These are phyloP conservation scores for Prunus davidiana DNA, from an alignment of 306 rosid species.

Conservation along the genomic window DNA sequence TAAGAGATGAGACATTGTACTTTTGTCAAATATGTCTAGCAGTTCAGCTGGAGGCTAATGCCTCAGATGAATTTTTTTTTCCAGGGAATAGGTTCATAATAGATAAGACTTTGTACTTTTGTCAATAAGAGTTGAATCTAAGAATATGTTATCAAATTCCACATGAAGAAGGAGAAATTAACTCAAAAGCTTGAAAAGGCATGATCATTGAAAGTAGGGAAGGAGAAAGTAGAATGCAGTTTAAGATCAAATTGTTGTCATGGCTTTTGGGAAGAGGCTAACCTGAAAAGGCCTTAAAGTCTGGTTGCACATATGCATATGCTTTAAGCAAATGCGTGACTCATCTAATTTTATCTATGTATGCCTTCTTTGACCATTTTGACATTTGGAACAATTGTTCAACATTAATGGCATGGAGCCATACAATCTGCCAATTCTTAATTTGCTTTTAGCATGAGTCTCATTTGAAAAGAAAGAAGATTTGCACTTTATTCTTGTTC, in stretches of 20 bases:
- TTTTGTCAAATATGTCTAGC: neutral
- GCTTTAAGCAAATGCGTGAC: neutral
- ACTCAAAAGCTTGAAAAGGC: neutral
- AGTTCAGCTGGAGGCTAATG: neutral
- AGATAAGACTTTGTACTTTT: neutral
- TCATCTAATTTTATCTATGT: neutral
- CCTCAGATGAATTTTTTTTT: neutral
- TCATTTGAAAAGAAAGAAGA: neutral
- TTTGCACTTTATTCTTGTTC: neutral
- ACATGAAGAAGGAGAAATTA: neutral
- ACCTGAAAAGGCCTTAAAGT: neutral
- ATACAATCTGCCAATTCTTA: neutral
- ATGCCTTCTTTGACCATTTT: neutral
- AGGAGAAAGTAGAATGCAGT: neutral
- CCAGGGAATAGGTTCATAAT: neutral
- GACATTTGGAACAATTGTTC: neutral
- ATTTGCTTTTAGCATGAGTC: neutral
- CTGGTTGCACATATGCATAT: neutral
- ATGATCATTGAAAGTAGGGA: neutral
- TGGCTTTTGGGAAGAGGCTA: neutral
- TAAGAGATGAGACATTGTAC: neutral
- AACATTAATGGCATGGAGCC: neutral
- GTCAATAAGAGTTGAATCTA: neutral
- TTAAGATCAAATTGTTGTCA: neutral
- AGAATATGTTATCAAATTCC: neutral